Conservation (phyloP, 2,329 filamentous ascomycete species). For the Malbranchea zuffiana region DNA sequence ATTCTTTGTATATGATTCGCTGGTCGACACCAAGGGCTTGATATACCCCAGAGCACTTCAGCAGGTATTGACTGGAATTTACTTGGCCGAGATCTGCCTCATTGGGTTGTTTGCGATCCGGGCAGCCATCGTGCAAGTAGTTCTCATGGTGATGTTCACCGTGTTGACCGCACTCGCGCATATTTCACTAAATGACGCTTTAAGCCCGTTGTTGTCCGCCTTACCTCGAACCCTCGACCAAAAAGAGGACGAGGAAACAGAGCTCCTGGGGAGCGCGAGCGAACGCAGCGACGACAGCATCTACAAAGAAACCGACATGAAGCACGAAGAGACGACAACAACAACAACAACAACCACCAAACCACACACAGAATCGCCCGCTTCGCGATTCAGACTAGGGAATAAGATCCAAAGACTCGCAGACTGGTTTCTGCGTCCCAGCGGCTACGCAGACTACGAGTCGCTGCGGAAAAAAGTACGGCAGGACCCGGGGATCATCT, state of each 20-base stretch:
- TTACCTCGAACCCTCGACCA: conserved; percentile 59
- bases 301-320: not conserved
- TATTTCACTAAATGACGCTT: conserved; percentile 40
- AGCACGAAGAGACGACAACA: too few relatives aligned
- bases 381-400: conserved; percentile 11
- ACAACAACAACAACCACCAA: conserved; percentile 1
- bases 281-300: conserved; percentile 1
- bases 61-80: conserved; percentile 73
- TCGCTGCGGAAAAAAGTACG: conserved; percentile 60
- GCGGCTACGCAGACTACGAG: conserved; percentile 64
- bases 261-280: conserved; percentile 3
- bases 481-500: conserved; percentile 45
- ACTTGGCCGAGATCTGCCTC: conserved; percentile 72
- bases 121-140: conserved; percentile 51
- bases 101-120: conserved; percentile 72
- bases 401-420: conserved; percentile 10
- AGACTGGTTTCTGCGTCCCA: conserved; percentile 57
- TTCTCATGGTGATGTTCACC: conserved; percentile 66
- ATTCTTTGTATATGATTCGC: conserved; percentile 70
- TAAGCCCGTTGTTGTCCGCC: conserved; percentile 45
- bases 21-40: conserved; percentile 76
- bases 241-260: conserved; percentile 14
- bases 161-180: conserved; percentile 68
- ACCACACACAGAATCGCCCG: conserved; percentile 2
- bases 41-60: conserved; percentile 78